Conservation (phyloP, 352 stramenopile species). For the Phytopythium litorale region DNA sequence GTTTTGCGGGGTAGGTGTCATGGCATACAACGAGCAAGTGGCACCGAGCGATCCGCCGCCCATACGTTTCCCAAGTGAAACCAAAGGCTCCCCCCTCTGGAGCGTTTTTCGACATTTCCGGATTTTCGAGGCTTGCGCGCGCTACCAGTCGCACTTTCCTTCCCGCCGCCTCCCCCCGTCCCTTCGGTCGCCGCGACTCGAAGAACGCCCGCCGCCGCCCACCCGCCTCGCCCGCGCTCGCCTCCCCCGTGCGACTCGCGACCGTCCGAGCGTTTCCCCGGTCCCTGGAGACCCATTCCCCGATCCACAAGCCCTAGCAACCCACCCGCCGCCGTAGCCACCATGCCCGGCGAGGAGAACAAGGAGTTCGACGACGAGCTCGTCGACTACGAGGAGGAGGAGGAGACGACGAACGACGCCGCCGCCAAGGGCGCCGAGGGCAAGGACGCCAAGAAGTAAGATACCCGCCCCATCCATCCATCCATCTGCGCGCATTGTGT, state of each 20-base stretch:
- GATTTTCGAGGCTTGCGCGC: slow-evolving; percentile 11
- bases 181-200: slow-evolving; percentile 1
- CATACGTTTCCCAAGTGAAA: too few species aligned
- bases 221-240: background rate
- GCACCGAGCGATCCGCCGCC: background rate
- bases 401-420: slow-evolving; percentile 75
- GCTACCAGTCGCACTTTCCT: slow-evolving; percentile 2
- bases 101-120: slow-evolving; percentile 18
- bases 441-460: slow-evolving; percentile 91
- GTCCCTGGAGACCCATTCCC: background rate
- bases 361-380: slow-evolving; percentile 89
- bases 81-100: background rate
- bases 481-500: slow-evolving; percentile 8
- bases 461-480: slow-evolving; percentile 13
- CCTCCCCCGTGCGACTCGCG: slow-evolving; percentile 1
- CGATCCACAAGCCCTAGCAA: background rate
- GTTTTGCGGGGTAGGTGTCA: too few species aligned
- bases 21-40: too few species aligned
- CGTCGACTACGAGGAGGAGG: slow-evolving; percentile 88
- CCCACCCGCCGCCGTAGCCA: slow-evolving; percentile 15
- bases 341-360: slow-evolving; percentile 80
- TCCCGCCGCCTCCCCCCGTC: background rate
- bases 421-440: slow-evolving; percentile 70
- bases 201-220: background rate
- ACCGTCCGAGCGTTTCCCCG: background rate